Percentiles rank a stretch among this genome's conserved stretches.
Conservation (phyloP, 2,329 filamentous ascomycete genomes). For the Fusarium proliferatum region DNA sequence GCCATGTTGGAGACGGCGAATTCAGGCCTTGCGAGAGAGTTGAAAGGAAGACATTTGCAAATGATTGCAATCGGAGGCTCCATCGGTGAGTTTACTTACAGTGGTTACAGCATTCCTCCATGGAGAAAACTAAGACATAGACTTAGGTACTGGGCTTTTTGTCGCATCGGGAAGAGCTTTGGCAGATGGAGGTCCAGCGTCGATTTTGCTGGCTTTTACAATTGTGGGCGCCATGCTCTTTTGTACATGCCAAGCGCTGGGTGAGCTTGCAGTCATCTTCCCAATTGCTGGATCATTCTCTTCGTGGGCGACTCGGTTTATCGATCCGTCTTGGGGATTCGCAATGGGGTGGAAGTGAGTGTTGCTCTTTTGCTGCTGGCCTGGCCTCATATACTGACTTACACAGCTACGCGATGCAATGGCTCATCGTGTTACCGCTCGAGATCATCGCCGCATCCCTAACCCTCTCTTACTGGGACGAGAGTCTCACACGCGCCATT, state of each 20-base stretch:
- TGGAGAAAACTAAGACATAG: constrained; percentile 23
- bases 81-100: constrained; percentile 67
- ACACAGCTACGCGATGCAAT: constrained; percentile 82
- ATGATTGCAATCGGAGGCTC: constrained; percentile 98
- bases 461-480: constrained; percentile 84
- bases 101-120: constrained; percentile 2
- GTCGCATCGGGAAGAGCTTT: constrained; percentile 83
- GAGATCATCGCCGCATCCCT: constrained; percentile 90
- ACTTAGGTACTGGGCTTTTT: constrained; percentile 81
- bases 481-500: constrained; percentile 71
- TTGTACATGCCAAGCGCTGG: constrained; percentile 90
- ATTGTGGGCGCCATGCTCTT: constrained; percentile 90
- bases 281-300: constrained; percentile 94
- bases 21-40: constrained; percentile 77
- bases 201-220: constrained; percentile 79
- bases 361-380: constrained; percentile 25
- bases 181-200: constrained; percentile 79
- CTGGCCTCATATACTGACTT: constrained; percentile 1
- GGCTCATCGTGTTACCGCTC: constrained; percentile 84
- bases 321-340: constrained; percentile 95
- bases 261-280: constrained; percentile 90
- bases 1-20: constrained; percentile 79
- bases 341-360: constrained; percentile 92
- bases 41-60: constrained; percentile 89
- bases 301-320: constrained; percentile 88